Base-by-base conservation (phyloP, 345 rosid species). In the Lepidium sativum region DNA sequence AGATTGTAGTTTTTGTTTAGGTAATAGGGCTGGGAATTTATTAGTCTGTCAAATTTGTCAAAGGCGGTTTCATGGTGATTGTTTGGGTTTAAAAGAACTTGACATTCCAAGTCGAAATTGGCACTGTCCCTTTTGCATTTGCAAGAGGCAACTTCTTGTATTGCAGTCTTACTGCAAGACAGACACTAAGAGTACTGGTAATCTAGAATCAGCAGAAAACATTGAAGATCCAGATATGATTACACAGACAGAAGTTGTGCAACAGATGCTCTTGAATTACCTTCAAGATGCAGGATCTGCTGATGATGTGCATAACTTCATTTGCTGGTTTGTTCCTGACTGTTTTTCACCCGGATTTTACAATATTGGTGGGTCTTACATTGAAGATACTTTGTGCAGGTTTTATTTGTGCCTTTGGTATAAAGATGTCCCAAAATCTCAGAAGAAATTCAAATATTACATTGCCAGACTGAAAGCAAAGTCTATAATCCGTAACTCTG, bases 321-420 rank as follows among this genome's bases (percentile, higher is more conserved):
- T 90, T 80, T 81, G 96, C 64, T 94, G 99, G 97, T 94, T 64
- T 41, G 92, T 80, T 40, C 37, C 39, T 6, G 60, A 37, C 54
- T 49, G 42, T 38, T 61, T 61, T 48, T 40, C 65, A 33, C 25
- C 0, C 9, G 9, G 40, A 33, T 48, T 62, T 68, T 62, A 15
- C 33, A 68, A 12, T 57, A 66, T 79, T 4, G 34, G 53, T 68
- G 49, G 75, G 48, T 68, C 44, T 59, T 59, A 69, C 57, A 58
- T 48, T 20, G 44, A 57, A 44, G 34, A 23, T 72, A 60, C 42
- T 48, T 67, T 67, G 27, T 81, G 79, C 92, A 94, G 99, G 99
- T 86, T 85, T 75, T 90, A 94, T 80, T 74, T 90, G 23, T 90
- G 92, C 84, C 57, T 88, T 49, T 94, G 99, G 99, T 88, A 76